Evolutionary conservation across 805 yeast genomes (phyloP).

Genomic region (Cyberlindnera mississippiensis): DNA sequence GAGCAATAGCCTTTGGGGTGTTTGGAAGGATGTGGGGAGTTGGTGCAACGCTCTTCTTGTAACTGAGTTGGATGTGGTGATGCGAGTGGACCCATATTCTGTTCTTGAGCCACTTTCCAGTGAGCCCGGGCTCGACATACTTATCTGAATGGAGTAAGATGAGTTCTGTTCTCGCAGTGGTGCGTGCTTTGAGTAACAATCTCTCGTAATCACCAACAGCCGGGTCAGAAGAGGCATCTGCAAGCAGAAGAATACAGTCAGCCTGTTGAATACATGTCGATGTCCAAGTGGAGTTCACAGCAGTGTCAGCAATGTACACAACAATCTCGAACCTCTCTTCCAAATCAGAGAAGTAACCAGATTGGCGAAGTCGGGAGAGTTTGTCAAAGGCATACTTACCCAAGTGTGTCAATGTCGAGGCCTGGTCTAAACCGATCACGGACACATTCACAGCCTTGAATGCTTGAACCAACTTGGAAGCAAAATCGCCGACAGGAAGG

Average conservation of each 20-base stretch:
- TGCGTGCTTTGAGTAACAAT: conserved; percentile 64
- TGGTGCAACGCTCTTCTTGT: conserved; percentile 13
- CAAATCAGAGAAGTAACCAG: conserved; percentile 85
- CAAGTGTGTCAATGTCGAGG: conserved; percentile 70
- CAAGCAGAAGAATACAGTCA: conserved; percentile 85
- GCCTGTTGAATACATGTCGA: conserved; percentile 91
- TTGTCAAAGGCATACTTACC: conserved; percentile 94
- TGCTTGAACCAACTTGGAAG: conserved; percentile 65
- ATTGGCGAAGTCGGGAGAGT: conserved; percentile 75
- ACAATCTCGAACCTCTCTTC: conserved; percentile 90
- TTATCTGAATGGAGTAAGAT: conserved; percentile 81
- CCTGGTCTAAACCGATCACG: conserved; percentile 79
- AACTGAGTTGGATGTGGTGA: conserved; percentile 80
- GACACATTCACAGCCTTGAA: conserved; percentile 66
- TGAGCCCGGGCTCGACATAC: conserved; percentile 79
- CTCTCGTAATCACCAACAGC: conserved; percentile 84
- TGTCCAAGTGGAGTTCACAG: conserved; percentile 84
- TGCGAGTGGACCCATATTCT: conserved; percentile 91
- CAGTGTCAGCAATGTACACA: conserved; percentile 83
- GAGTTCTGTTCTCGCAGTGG: conserved; percentile 84
- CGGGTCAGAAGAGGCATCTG: conserved; percentile 74
- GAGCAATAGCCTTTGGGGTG: conserved; percentile 20
- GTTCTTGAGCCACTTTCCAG: conserved; percentile 78
- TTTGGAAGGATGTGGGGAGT: conserved; percentile 5
- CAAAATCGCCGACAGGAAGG: conserved; percentile 85